Evolutionary conservation across 306 rosid species (phyloP).

Genomic region (Pueraria montana): DNA sequence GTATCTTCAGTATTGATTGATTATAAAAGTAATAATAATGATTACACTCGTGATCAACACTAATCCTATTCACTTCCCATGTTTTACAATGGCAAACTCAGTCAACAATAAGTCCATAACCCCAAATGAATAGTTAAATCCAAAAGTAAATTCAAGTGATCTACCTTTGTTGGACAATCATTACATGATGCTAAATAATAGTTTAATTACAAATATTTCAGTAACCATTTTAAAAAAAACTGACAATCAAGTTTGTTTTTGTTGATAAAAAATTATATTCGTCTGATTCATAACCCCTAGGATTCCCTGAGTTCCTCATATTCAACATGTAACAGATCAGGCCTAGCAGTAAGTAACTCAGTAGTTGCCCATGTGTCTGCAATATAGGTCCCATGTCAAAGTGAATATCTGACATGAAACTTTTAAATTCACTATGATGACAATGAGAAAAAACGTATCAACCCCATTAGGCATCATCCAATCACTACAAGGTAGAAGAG

Average conservation of each 20-base stretch:
- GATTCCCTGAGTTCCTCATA: slow-evolving; percentile 64
- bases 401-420: slow-evolving; percentile 52
- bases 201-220: not conserved
- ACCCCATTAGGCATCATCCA: slow-evolving; percentile 23
- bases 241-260: not conserved
- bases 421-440: slow-evolving; percentile 53
- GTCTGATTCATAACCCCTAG: slow-evolving; percentile 48
- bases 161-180: slow-evolving; percentile 29
- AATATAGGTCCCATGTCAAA: slow-evolving; percentile 52
- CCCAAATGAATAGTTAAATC: slow-evolving; percentile 13
- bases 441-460: slow-evolving; percentile 31
- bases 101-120: slow-evolving; percentile 2
- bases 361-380: slow-evolving; percentile 25
- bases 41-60: slow-evolving; percentile 32
- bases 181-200: not conserved
- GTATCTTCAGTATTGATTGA: not conserved
- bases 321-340: slow-evolving; percentile 40
- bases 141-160: slow-evolving; percentile 3
- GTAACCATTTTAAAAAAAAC: not conserved
- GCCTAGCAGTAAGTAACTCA: slow-evolving; percentile 41
- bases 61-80: slow-evolving; percentile 31
- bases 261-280: not conserved
- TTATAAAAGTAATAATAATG: slow-evolving; percentile 38
- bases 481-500: slow-evolving; percentile 15
- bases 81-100: slow-evolving; percentile 7